Evolutionary conservation across 495 filamentous ascomycete species (phyloP).

Genomic region (Hypoxylon trugodes): DNA sequence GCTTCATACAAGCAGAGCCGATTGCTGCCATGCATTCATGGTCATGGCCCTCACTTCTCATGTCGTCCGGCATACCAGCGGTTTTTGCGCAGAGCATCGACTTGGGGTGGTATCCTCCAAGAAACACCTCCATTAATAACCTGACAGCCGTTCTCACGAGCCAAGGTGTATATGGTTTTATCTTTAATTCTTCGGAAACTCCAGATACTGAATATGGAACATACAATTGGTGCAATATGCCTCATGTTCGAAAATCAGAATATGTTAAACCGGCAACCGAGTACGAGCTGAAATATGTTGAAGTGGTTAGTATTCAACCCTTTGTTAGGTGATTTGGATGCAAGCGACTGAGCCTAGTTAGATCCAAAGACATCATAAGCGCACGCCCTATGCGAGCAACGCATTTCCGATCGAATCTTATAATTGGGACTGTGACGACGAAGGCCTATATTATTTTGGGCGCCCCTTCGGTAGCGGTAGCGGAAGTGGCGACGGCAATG

Average conservation of each 20-base stretch:
- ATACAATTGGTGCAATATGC: constrained; percentile 83
- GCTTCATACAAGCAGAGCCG: not conserved
- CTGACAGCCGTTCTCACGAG: constrained; percentile 59
- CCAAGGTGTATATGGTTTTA: constrained; percentile 67
- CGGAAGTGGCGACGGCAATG: too few species aligned
- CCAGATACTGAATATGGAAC: constrained; percentile 59
- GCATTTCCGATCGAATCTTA: constrained; percentile 71
- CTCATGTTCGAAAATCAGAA: constrained; percentile 67
- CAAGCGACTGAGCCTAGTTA: constrained; percentile 33
- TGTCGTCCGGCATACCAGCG: not conserved
- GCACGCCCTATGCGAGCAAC: constrained; percentile 74
- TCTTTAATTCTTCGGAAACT: constrained; percentile 66
- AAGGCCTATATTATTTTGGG: constrained; percentile 69
- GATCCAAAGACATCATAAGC: constrained; percentile 79
- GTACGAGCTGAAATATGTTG: constrained; percentile 71
- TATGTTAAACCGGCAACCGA: constrained; percentile 58
- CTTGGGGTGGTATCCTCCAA: constrained; percentile 66
- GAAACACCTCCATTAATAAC: constrained; percentile 64
- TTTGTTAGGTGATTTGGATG: not conserved
- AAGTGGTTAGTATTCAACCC: constrained; percentile 57
- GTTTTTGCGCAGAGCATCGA: constrained; percentile 45
- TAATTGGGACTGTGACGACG: constrained; percentile 70
- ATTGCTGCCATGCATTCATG: constrained; percentile 8
- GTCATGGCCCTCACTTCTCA: constrained; percentile 12
- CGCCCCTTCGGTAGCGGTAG: constrained; percentile 50